Base-by-base conservation (phyloP, 2,329 filamentous ascomycete genomes). In the Exserohilum turcica region DNA sequence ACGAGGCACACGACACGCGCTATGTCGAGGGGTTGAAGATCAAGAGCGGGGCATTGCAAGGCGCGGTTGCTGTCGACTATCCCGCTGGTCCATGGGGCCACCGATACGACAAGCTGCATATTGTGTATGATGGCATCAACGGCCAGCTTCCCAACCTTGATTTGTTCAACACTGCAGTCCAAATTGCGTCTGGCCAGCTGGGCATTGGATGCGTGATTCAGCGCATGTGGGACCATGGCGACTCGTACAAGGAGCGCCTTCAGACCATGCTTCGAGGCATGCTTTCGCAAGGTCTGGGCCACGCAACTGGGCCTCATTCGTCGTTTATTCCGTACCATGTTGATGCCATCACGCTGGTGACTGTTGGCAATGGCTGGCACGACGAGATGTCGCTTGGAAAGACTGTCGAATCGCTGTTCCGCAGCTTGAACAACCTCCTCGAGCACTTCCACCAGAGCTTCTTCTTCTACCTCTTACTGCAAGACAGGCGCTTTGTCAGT, bases 381-480 rank as follows among this genome's bases (percentile, higher is more conserved):
- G 94, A 99, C 72, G 94, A 97, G 76, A 97, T 97, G 91, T 90
- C 89, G 8, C 86, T 99, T 71, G 94, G 94, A 5, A 84, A 92
- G 48, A 87, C 92, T 0, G 82, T 97, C 4, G 94, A 99, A 77
- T 92, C 92, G 65, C 84, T 94, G 3, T 96, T 96, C 74, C 84
- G 94, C 66, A 96, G 91, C 73, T 79, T 99, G 75, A 99, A 99
- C 78, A 99, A 99, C 70, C 78, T 99, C 53, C 83, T 99, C 28
- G 94, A 99, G 77, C 92, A 99, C 72, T 82, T 99, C 56, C 94
- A 99, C 73, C 94, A 99, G 77, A 97, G 92, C 74, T 99, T 99
- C 80, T 99, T 99, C 83, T 97, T 99, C 78, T 99, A 99, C 74
- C 80, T 99, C 45, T 82, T 99, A 38, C 92, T 97, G 85, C 88